Evolutionary conservation across 495 filamentous ascomycete species (phyloP).

Genomic region (Xylaria castorea): DNA sequence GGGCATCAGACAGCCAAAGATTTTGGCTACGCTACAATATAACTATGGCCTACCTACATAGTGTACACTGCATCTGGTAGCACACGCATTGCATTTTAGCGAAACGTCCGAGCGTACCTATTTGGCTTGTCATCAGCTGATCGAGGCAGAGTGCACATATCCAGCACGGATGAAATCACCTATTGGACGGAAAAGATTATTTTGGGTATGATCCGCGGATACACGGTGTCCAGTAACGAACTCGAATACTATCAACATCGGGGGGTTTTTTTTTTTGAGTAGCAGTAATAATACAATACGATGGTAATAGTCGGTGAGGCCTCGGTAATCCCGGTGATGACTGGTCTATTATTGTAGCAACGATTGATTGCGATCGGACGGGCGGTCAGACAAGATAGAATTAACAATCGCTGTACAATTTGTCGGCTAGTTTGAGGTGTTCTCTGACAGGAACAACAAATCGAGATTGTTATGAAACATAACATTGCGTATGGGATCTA

Average conservation of each 20-base stretch:
- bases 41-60: not conserved
- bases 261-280: not conserved
- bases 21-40: not conserved
- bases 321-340: constrained; percentile 12
- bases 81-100: constrained; percentile 7
- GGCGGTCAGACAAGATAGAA: constrained; percentile 6
- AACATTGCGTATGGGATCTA: not conserved
- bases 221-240: not conserved
- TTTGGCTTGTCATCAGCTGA: constrained; percentile 6
- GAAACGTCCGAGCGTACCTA: constrained; percentile 14
- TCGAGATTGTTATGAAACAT: not conserved
- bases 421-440: not conserved
- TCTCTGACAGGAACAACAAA: not conserved
- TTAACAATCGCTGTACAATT: not conserved
- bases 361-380: not conserved
- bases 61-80: not conserved
- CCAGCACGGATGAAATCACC: not conserved
- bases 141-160: not conserved
- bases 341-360: not conserved
- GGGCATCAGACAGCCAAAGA: not conserved
- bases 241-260: not conserved
- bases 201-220: constrained; percentile 16
- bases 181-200: not conserved
- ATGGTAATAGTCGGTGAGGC: constrained; percentile 10
- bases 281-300: not conserved